Evolutionary conservation across 148 eudicot species (phyloP), one percentile per base, ranked within the genome.

Genomic region (Persicaria maculosa): DNA sequence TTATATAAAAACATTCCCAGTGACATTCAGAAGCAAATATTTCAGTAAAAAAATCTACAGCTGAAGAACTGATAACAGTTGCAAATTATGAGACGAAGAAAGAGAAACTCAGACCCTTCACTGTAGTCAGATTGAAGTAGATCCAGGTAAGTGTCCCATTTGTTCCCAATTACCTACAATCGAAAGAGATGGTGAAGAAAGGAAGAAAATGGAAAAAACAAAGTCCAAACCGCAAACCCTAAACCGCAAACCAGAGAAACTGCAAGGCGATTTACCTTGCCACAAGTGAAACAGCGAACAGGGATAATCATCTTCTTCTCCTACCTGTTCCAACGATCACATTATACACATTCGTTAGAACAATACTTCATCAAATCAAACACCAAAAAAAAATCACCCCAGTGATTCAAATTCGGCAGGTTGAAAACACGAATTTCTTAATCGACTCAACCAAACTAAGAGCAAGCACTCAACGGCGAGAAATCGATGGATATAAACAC

Each of bases 81-180:
- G 25, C 8, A 57, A 31, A 45, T 1, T 14, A 55, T 20, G 19
- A 72, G 31, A 4, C n/a, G 12, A 25, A 7, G 7, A 6, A 31
- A 22, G 48, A 50, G 17, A 14, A 10, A 0, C 14, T 44, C 78
- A 57, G 10, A 94, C 98, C 98, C 98, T 87, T 94, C 98, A 31
- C 83, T 74, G 76, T 94, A 94, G 83, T 94, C 97, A 48, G 96
- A 87, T 73, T 94, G 98, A 48, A 94, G 97, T 80, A 94, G 91
- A 78, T 93, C 98, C 69, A 93, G 95, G 71, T 94, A 94, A 6
- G 84, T 77, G 69, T 94, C 98, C 98, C 97, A 94, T 79, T 94
- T 94, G 83, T 94, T 94, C 20, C 98, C 98, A 80, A 94, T 94
- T 12, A 94, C 98, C 98, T 93, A 55, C 50, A 69, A 36, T 68